phyloP scores from a whole-genome alignment of 2,329 filamentous ascomycete species.

The Fusarium austroafricanum region DNA sequence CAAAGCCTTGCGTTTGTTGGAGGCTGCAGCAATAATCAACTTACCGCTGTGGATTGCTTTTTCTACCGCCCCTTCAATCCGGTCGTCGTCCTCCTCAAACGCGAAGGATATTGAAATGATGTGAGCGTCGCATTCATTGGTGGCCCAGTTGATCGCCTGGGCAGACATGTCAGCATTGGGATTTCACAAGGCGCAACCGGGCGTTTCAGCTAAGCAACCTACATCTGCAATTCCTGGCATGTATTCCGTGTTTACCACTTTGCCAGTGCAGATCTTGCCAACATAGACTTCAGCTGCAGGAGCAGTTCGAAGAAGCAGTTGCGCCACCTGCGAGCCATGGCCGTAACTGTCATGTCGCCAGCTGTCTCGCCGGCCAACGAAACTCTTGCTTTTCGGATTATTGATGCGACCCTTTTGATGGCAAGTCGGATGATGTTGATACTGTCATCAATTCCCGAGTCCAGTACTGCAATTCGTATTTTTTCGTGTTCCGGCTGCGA shows the following conservation, averaged over 20 bases:
- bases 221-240: neutral
- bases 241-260: neutral
- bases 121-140: neutral
- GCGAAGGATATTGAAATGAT: neutral
- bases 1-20: neutral
- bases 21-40: neutral
- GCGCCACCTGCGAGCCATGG: neutral
- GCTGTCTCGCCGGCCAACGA: neutral
- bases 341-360: neutral
- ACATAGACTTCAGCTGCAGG: neutral
- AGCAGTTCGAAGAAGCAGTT: neutral
- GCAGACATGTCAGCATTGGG: neutral
- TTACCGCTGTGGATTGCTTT: neutral
- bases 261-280: neutral
- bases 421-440: neutral
- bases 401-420: neutral
- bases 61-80: neutral
- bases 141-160: neutral
- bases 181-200: neutral
- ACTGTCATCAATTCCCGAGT: neutral
- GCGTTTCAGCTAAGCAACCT: neutral
- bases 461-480: neutral
- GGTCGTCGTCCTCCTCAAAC: neutral
- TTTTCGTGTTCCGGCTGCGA: neutral
- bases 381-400: neutral